These are phyloP conservation scores for Funneliformis mosseae DNA, from an alignment of 192 early-diverging fungal genomes.

Conservation along the genomic window DNA sequence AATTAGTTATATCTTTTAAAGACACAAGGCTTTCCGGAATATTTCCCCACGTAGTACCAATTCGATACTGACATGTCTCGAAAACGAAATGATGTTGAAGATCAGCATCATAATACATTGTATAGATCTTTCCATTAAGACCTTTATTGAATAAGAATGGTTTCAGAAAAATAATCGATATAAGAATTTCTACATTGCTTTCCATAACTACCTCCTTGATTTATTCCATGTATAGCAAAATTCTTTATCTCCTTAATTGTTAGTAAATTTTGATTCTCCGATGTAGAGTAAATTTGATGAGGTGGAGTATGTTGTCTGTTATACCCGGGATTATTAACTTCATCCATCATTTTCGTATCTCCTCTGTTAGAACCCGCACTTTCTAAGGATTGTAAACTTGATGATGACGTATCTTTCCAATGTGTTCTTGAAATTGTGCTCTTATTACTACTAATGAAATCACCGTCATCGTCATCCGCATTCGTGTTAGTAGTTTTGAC, in stretches of 20 bases:
- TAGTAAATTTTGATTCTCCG: constrained; percentile 22
- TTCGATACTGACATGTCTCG: not conserved
- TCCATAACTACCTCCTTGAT: no score
- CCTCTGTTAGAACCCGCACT: not conserved
- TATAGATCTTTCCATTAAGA: constrained; percentile 6
- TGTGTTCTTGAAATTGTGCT: no score
- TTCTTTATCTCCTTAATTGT: not conserved
- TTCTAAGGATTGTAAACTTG: not conserved
- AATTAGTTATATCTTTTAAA: constrained; percentile 26
- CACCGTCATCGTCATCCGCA: no score
- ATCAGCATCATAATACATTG: constrained; percentile 15
- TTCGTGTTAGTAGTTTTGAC: not conserved
- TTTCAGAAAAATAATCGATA: no score
- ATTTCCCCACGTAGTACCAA: constrained; percentile 17
- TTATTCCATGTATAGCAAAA: constrained; percentile 15
- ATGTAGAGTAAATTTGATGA: constrained; percentile 22
- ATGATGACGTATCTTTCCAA: no score
- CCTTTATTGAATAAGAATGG: not conserved
- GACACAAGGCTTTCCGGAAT: constrained; percentile 7
- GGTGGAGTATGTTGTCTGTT: not conserved
- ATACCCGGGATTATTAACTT: not conserved
- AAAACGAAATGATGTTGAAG: constrained; percentile 11
- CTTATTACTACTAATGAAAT: no score
- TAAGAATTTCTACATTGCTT: no score
- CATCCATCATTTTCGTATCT: not conserved